Conservation (phyloP, 208 protist genomes). For the Leishmania mexicana region DNA sequence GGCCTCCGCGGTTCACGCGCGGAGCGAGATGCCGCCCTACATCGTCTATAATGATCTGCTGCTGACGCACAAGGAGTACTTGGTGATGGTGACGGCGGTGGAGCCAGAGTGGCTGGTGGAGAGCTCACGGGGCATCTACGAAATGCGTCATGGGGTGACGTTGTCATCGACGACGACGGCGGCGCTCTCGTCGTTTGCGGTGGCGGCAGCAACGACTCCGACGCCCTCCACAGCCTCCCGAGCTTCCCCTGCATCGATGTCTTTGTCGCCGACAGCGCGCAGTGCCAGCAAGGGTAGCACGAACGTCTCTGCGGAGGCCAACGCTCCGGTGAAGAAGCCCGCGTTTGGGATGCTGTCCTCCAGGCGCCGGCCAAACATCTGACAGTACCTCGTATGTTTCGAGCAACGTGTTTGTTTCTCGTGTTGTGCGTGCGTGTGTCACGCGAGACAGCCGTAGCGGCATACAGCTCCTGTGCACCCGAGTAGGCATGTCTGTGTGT, state of each 20-base stretch:
- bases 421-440: not conserved
- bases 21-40: conserved; percentile 97
- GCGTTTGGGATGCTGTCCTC: conserved; percentile 15
- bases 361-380: conserved; percentile 39
- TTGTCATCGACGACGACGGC: not conserved
- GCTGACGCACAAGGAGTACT: conserved; percentile 96
- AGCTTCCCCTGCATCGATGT: not conserved
- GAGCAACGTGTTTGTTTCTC: not conserved
- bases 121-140: conserved; percentile 70
- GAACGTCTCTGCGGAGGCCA: not conserved
- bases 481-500: not conserved
- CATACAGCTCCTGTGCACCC: not conserved
- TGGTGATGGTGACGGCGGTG: conserved; percentile 96
- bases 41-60: conserved; percentile 99
- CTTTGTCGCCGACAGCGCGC: not conserved
- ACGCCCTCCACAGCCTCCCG: not conserved
- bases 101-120: conserved; percentile 98
- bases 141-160: conserved; percentile 18
- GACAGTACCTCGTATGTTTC: not conserved
- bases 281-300: not conserved
- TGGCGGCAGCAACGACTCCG: not conserved
- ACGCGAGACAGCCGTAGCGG: not conserved
- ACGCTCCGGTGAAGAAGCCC: not conserved
- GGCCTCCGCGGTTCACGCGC: conserved; percentile 95
- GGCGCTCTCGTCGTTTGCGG: not conserved